Evolutionary conservation across 2,329 filamentous ascomycete genomes (phyloP).

Genomic region (Ambrosiella beaveri): DNA sequence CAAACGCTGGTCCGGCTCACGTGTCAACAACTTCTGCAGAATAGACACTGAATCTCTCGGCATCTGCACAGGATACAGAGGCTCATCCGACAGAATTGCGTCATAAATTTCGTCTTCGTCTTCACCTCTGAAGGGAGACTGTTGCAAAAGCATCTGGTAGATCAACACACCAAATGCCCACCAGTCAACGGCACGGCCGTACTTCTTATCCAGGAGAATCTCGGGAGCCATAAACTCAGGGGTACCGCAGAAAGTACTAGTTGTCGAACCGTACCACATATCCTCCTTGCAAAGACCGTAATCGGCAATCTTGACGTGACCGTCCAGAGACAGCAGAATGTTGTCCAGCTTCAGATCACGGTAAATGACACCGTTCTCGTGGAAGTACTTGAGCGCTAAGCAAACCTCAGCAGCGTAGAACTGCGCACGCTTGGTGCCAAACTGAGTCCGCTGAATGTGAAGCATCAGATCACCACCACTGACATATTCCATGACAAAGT

Average conservation of each 20-base stretch:
- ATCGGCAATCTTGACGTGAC: slow-evolving; percentile 96
- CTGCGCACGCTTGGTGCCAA: slow-evolving; percentile 90
- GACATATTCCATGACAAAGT: slow-evolving; percentile 99
- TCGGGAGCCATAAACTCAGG: slow-evolving; percentile 99
- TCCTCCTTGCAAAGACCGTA: slow-evolving; percentile 99
- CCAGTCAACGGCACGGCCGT: slow-evolving; percentile 94
- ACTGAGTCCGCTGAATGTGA: slow-evolving; percentile 93
- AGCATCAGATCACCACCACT: slow-evolving; percentile 97
- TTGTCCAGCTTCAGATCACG: slow-evolving; percentile 88
- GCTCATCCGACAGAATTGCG: slow-evolving; percentile 91
- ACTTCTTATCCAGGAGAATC: slow-evolving; percentile 97
- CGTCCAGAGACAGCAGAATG: slow-evolving; percentile 84
- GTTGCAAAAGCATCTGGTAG: slow-evolving; percentile 98
- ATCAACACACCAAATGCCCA: slow-evolving; percentile 99
- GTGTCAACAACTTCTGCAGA: slow-evolving; percentile 86
- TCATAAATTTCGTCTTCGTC: slow-evolving; percentile 99
- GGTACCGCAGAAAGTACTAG: slow-evolving; percentile 97
- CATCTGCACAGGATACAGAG: slow-evolving; percentile 97
- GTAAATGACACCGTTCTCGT: slow-evolving; percentile 98
- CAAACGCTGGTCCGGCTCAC: slow-evolving; percentile 82
- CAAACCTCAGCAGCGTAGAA: slow-evolving; percentile 98
- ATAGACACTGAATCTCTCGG: slow-evolving; percentile 94
- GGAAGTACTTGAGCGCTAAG: slow-evolving; percentile 94
- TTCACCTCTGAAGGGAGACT: slow-evolving; percentile 95
- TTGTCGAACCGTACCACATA: slow-evolving; percentile 97